These are phyloP conservation scores for Microdochium nivale DNA, from an alignment of 2,329 filamentous ascomycete species.

Conservation along the genomic window DNA sequence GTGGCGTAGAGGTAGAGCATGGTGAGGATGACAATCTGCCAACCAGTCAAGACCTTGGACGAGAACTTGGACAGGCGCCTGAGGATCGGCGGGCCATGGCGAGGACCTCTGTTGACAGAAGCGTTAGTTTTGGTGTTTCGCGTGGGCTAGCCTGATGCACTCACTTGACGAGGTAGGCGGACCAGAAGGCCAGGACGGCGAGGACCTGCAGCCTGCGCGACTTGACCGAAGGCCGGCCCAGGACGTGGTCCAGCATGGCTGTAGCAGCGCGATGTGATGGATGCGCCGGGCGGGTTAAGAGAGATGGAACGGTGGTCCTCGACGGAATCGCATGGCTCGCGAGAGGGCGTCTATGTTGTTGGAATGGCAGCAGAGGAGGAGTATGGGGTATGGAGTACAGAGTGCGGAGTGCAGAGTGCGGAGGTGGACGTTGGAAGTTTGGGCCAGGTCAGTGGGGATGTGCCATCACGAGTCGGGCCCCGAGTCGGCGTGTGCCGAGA, in stretches of 20 bases:
- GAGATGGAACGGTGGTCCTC: not conserved
- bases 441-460: not conserved
- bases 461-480: not conserved
- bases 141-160: conserved; percentile 9
- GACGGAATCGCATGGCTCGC: not conserved
- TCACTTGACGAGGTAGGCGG: conserved; percentile 69
- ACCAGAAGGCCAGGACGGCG: conserved; percentile 87
- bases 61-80: conserved; percentile 64
- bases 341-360: not conserved
- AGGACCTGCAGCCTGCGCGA: conserved; percentile 91
- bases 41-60: conserved; percentile 66
- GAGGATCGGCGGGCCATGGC: conserved; percentile 76
- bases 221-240: conserved; percentile 83
- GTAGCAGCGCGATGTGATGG: too few species aligned
- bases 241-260: conserved; percentile 72
- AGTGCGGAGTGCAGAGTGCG: too few species aligned
- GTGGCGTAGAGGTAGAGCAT: conserved; percentile 86
- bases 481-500: not conserved
- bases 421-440: not conserved
- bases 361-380: not conserved
- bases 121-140: not conserved
- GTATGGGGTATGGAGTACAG: not conserved
- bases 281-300: not conserved
- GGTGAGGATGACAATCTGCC: conserved; percentile 82
- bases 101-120: conserved; percentile 56